Evolutionary conservation across 2,329 filamentous ascomycete species (phyloP), one percentile per base, ranked within the genome.

Genomic region (Verruconis gallopava): DNA sequence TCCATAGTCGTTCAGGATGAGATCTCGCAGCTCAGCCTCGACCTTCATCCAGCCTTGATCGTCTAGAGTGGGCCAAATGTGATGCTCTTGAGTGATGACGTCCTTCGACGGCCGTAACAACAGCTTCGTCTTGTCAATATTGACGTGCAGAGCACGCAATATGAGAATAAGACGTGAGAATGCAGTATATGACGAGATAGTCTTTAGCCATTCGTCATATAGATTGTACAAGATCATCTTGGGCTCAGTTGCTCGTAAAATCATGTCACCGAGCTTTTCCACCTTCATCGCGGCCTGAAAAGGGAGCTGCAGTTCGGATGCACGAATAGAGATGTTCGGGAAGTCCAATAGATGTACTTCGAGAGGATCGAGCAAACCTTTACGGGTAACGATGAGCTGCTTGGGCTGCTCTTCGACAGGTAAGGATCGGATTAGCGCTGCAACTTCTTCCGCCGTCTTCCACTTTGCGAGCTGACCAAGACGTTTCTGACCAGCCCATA

Each of bases 201-300:
- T 89, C 77, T 96, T 96, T 48, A 96, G 66, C 91, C 91, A 98
- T 61, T 98, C 91, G 54, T 98, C 91, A 55, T 96, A 98, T 30
- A 98, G 69, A 57, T 98, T 98, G 75, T 96, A 98, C 5, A 98
- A 73, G 41, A 98, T 91, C 91, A 98, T 98, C 65, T 98, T 91
- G n/a, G 91, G 91, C 59, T 96, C 91, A 0, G 91, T 98, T 2
- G 91, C 93, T 51, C 88, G 81, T 36, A 98, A 68, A 54, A 98
- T 98, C 89, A 98, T 95, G 65, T 98, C 93, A 50, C 89, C 93
- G 36, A 98, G 75, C 64, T 98, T 98, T 66, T 98, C 91, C 2
- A 98, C 88, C 72, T 98, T 98, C 89, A 98, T 98, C 1, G 93
- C 93, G 43, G 91, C 91, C 64, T 98, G 93, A 82, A 98, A 98